These are phyloP conservation scores for Cucumis hystrix DNA, from an alignment of 306 rosid genomes.

Conservation along the genomic window DNA sequence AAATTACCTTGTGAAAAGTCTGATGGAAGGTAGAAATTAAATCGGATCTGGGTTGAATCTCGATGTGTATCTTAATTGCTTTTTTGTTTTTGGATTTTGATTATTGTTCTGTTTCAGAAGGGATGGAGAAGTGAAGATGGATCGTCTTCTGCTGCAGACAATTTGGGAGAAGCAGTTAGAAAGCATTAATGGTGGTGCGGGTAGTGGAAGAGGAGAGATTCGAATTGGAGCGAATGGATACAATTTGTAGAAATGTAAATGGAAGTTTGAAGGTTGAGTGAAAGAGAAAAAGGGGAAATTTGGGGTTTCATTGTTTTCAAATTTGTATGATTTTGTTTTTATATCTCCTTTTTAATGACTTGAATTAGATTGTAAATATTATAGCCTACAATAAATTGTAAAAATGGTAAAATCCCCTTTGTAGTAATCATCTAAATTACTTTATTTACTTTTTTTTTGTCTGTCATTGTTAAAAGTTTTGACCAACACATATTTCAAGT, in stretches of 20 bases:
- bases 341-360: too few relatives aligned
- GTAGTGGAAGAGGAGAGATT: constrained; percentile 42
- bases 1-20: constrained; percentile 10
- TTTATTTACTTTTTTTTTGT: too few relatives aligned
- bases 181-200: constrained; percentile 22
- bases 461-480: too few relatives aligned
- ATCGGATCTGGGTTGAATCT: neutral
- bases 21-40: constrained; percentile 28
- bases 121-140: constrained; percentile 47
- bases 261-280: neutral
- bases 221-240: constrained; percentile 29
- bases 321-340: too few relatives aligned
- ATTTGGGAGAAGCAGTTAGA: constrained; percentile 21
- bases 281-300: neutral
- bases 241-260: neutral
- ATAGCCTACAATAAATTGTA: too few relatives aligned
- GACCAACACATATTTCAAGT: too few relatives aligned
- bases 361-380: too few relatives aligned
- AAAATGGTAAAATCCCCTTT: too few relatives aligned
- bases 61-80: neutral
- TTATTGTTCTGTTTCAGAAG: neutral
- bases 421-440: too few relatives aligned
- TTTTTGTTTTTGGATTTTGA: neutral
- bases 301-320: neutral
- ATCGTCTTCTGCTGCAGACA: constrained; percentile 38